phyloP scores from a whole-genome alignment of 257 asterid species.

The Parsonsia alboflavescens region DNA sequence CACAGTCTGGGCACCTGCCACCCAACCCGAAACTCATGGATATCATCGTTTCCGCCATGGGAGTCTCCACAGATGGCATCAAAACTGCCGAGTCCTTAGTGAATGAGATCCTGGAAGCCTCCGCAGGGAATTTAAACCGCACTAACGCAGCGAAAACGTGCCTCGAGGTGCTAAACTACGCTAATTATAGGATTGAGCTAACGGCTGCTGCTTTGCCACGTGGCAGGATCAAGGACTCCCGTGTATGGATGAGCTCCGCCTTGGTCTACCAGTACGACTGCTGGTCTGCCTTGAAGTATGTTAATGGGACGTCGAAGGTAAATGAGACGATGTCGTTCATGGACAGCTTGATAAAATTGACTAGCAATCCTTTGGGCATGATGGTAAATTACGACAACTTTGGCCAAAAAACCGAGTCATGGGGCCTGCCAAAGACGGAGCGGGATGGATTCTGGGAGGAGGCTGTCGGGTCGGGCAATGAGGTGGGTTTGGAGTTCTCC shows the following conservation, averaged over 20 bases:
- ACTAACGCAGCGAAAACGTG: constrained; percentile 38
- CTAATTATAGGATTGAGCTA: constrained; percentile 32
- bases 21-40: constrained; percentile 31
- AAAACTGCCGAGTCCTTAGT: constrained; percentile 35
- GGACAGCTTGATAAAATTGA: constrained; percentile 25
- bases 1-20: constrained; percentile 29
- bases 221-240: constrained; percentile 46
- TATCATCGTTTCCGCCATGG: constrained; percentile 35
- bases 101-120: constrained; percentile 24
- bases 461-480: constrained; percentile 6
- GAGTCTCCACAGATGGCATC: constrained; percentile 31
- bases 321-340: constrained; percentile 42
- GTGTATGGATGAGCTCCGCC: constrained; percentile 68
- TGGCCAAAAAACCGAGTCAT: constrained; percentile 21
- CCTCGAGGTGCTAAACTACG: constrained; percentile 37
- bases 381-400: constrained; percentile 30
- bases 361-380: constrained; percentile 45
- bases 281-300: constrained; percentile 55
- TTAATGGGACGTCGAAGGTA: constrained; percentile 41
- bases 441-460: constrained; percentile 43
- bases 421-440: constrained; percentile 39
- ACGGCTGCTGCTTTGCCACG: constrained; percentile 21
- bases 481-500: constrained; percentile 2
- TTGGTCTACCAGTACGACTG: constrained; percentile 50
- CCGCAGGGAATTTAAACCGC: constrained; percentile 42